Evolutionary conservation across 208 protist species (phyloP).

Genomic region (Leishmania aethiopica): DNA sequence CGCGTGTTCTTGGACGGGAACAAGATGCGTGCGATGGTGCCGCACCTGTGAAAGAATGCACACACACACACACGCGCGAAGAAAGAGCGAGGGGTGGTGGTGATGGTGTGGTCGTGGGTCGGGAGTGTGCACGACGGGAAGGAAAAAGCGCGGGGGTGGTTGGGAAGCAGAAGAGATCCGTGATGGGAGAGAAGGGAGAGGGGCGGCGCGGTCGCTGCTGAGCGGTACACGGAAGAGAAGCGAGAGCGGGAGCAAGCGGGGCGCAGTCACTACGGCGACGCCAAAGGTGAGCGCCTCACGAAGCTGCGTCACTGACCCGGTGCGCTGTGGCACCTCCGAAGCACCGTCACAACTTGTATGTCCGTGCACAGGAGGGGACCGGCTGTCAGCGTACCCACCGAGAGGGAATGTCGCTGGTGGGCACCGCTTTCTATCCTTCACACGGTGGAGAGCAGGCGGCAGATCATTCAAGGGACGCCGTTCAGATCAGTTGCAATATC

Average conservation of each 20-base stretch:
- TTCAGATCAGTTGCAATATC: slow-evolving; percentile 1
- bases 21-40: neutral
- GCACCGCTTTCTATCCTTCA: neutral
- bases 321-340: neutral
- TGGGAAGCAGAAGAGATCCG: neutral
- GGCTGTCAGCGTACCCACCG: neutral
- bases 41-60: neutral
- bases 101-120: neutral
- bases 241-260: neutral
- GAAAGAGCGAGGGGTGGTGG: neutral
- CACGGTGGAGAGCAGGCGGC: neutral
- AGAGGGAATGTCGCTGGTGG: neutral
- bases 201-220: too few relatives aligned
- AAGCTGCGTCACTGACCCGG: neutral
- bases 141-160: neutral
- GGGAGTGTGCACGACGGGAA: too few relatives aligned
- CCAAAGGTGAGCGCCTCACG: neutral
- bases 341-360: neutral
- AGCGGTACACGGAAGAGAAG: neutral
- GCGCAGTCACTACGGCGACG: neutral
- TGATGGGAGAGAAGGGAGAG: neutral
- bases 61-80: neutral
- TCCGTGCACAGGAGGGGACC: neutral
- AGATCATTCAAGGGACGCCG: neutral
- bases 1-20: neutral